Conservation (phyloP, 2,329 filamentous ascomycete species). For the Penicillium rolfsii region DNA sequence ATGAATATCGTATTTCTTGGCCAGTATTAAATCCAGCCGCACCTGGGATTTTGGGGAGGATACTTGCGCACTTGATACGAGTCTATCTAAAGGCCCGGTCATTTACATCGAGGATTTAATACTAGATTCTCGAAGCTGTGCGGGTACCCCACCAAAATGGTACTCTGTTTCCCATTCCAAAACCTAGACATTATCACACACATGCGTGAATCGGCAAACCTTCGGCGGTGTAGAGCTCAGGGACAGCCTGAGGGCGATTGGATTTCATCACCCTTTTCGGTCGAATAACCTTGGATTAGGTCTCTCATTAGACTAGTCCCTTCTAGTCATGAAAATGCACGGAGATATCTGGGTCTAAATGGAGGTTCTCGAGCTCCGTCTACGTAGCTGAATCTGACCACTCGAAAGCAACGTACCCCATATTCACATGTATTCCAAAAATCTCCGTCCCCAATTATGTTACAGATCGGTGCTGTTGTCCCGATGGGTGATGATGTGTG, state of each 20-base stretch:
- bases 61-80: no score
- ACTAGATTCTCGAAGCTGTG: not conserved
- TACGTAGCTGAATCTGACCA: no score
- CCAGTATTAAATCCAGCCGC: not conserved
- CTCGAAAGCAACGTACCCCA: not conserved
- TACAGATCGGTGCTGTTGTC: not conserved
- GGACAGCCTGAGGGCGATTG: no score
- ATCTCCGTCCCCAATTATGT: not conserved
- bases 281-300: no score
- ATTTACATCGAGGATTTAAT: not conserved
- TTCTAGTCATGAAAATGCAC: no score
- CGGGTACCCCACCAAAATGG: not conserved
- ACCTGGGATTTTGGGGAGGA: not conserved
- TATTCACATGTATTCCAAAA: not conserved
- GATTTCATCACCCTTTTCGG: no score
- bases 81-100: not conserved
- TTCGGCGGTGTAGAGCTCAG: not conserved
- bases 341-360: no score
- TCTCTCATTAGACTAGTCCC: no score
- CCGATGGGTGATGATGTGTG: no score
- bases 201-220: not conserved
- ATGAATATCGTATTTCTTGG: not conserved
- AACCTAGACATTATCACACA: not conserved
- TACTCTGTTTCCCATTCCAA: not conserved
- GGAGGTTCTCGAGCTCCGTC: no score